Base-by-base conservation (phyloP, 2,329 filamentous ascomycete species). In the Ophiosphaerella narmari region DNA sequence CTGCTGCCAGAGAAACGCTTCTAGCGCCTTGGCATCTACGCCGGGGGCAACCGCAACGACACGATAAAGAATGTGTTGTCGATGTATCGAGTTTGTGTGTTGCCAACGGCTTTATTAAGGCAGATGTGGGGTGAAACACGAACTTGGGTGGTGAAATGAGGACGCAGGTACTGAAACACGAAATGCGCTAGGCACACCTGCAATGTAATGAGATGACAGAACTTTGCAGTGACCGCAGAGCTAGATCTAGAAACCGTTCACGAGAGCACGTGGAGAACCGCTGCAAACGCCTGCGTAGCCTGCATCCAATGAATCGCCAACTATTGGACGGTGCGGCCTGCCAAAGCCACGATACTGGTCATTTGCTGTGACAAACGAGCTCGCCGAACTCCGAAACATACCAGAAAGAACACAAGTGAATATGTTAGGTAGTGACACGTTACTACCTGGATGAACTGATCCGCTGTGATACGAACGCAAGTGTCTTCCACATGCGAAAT, bases 101-200 rank as follows among this genome's bases (percentile, higher is more conserved):
- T 43, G 39, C 45, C 31, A 49, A 45, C 46, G 44, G 36, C 48
- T 54, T 54, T 52, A 55, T 51, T 57, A 48, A 55, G 31, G 39
- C 48, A 29, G 29, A 40, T 50, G 54, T 45, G 48, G 56, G 52
- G 52, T 60, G 59, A 61, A 60, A 61, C 57, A 48, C 50, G 35
- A 48, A 38, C 32, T 48, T 43, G 34, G 46, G 37, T 32, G 46
- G 43, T 57, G 45, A 54, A 54, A 54, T 57, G 56, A 52, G 48
- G 47, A 57, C 21, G 42, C 42, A 48, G 23, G 34, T 47, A 48
- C 54, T 65, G 62, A 65, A 65, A 65, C 62, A 44, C 43, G 26
- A 43, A 50, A 39, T 52, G 54, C 46, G 43, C 55, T 49, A 61
- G 52, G 50, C 48, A 45, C 42, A 44, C 21, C 23, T 37, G 9